phyloP scores from a whole-genome alignment of 1,284 basidiomycete genomes.

The Boletus sp. region DNA sequence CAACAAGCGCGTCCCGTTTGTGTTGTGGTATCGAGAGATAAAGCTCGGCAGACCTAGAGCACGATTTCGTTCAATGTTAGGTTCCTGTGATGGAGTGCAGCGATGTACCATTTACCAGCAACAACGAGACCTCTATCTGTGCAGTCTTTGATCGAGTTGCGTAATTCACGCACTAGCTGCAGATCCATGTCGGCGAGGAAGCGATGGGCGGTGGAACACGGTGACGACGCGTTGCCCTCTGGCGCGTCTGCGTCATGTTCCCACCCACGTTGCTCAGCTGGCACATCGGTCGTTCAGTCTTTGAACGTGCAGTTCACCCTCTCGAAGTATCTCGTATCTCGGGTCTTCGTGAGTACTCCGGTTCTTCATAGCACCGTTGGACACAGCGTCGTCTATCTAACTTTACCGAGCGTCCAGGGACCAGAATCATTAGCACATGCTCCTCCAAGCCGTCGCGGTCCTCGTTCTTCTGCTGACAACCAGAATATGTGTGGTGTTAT shows the following conservation, averaged over 20 bases:
- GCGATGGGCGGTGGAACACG: not conserved
- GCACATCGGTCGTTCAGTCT: not conserved
- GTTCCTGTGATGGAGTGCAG: conserved; percentile 9
- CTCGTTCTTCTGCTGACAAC: conserved; percentile 18
- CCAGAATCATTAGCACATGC: conserved; percentile 15
- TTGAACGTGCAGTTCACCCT: not conserved
- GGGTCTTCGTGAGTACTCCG: not conserved
- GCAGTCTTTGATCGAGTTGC: conserved; percentile 55
- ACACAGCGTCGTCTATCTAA: not conserved
- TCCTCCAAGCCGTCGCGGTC: conserved; percentile 9
- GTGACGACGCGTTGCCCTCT: not conserved
- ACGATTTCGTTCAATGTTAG: conserved; percentile 15
- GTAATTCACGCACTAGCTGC: conserved; percentile 43
- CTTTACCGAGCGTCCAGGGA: not conserved
- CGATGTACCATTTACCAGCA: conserved; percentile 69
- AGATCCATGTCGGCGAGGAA: conserved; percentile 25
- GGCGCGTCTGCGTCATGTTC: conserved; percentile 10
- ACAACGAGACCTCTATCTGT: conserved; percentile 53
- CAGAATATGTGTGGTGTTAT: conserved; percentile 22
- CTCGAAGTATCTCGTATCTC: not conserved
- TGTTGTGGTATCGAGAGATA: conserved; percentile 55
- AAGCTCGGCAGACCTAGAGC: conserved; percentile 66
- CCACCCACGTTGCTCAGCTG: conserved; percentile 8
- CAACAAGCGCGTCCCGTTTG: conserved; percentile 38
- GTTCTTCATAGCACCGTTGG: no score